These are phyloP conservation scores for Fistulifera pelliculosa DNA, from an alignment of 108 stramenopile species.

Conservation along the genomic window DNA sequence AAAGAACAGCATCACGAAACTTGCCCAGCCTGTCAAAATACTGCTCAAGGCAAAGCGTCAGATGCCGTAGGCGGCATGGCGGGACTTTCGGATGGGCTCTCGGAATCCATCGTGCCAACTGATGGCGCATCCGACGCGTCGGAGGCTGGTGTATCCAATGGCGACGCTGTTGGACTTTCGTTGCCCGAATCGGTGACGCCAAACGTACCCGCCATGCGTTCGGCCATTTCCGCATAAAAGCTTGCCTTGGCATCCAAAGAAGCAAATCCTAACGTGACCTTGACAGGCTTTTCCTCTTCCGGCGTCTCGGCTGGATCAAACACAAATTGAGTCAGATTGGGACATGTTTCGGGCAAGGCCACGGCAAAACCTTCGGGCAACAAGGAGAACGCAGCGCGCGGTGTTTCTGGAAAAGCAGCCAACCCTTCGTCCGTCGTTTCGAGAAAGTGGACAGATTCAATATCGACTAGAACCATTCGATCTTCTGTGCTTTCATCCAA, in stretches of 20 bases:
- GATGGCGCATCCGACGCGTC: too few relatives aligned
- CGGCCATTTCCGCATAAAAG: conserved; percentile 23
- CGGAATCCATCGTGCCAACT: too few relatives aligned
- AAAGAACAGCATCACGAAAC: too few relatives aligned
- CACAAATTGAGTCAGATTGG: conserved; percentile 2
- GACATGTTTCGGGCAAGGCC: conserved; percentile 1
- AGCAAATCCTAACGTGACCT: conserved; percentile 12
- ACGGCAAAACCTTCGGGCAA: neutral
- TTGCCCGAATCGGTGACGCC: too few relatives aligned
- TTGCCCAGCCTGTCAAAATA: too few relatives aligned
- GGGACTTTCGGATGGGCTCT: too few relatives aligned
- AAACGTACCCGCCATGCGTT: conserved; percentile 26
- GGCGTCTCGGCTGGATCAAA: conserved; percentile 12
- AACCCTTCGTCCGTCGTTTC: conserved; percentile 6
- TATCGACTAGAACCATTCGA: conserved; percentile 5
- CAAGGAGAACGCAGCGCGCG: conserved; percentile 17
- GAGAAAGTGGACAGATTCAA: conserved; percentile 14
- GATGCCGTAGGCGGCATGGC: too few relatives aligned
- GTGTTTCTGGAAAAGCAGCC: conserved; percentile 4
- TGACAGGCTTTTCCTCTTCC: conserved; percentile 10
- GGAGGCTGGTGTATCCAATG: too few relatives aligned
- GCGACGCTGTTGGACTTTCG: too few relatives aligned
- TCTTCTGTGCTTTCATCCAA: conserved; percentile 1
- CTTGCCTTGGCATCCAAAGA: conserved; percentile 11
- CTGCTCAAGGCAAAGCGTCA: too few relatives aligned